Evolutionary conservation across 257 asterid species (phyloP).

Genomic region (Parsonsia alboflavescens): DNA sequence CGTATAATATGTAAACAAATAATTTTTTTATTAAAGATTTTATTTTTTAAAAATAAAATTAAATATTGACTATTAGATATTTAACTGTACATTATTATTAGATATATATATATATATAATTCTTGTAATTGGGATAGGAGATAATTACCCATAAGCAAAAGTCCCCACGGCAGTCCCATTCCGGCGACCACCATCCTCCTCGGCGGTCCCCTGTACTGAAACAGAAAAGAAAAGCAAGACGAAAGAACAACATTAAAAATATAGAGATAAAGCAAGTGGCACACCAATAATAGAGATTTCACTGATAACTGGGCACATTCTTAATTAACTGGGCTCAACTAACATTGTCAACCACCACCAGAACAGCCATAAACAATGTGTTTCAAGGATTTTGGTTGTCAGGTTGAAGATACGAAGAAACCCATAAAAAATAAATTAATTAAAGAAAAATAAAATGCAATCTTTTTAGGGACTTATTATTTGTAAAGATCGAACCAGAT

Average conservation of each 20-base stretch:
- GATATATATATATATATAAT: no score
- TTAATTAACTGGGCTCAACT: not conserved
- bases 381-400: slow-evolving; percentile 5
- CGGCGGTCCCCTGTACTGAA: not conserved
- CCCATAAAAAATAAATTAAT: not conserved
- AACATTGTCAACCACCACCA: not conserved
- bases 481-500: not conserved
- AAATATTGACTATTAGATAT: no score
- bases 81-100: no score
- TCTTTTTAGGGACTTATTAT: not conserved
- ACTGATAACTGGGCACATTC: slow-evolving; percentile 2
- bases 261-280: not conserved
- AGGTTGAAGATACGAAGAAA: slow-evolving; percentile 9
- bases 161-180: not conserved
- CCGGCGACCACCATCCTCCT: slow-evolving; percentile 1
- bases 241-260: not conserved
- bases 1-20: no score
- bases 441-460: not conserved
- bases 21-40: no score
- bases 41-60: no score
- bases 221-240: not conserved
- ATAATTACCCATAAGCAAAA: not conserved
- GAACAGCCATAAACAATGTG: slow-evolving; percentile 3
- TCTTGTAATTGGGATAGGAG: not conserved
- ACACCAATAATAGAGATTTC: not conserved